phyloP scores from a whole-genome alignment of 139 green algal species.

The Axilococcus clingmanii region DNA sequence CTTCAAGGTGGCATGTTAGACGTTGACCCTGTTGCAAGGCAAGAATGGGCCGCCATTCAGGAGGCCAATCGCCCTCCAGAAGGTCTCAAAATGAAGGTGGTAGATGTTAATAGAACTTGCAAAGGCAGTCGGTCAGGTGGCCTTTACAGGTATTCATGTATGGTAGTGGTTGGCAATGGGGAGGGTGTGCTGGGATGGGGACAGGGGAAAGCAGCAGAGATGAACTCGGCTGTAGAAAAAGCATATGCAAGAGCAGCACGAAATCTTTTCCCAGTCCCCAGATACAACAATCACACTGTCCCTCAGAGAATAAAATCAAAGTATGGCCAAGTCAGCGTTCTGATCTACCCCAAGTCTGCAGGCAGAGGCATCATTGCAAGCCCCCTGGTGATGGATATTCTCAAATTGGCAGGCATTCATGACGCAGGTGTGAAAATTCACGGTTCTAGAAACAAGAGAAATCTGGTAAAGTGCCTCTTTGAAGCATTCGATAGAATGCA shows the following conservation, averaged over 20 bases:
- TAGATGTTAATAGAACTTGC: constrained; percentile 29
- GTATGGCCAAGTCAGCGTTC: constrained; percentile 26
- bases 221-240: constrained; percentile 21
- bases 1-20: constrained; percentile 20
- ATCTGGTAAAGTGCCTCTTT: constrained; percentile 31
- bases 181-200: constrained; percentile 30
- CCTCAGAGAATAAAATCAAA: constrained; percentile 17
- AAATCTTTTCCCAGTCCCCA: constrained; percentile 27
- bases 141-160: constrained; percentile 19
- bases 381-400: constrained; percentile 17
- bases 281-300: constrained; percentile 28
- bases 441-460: constrained; percentile 23
- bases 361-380: constrained; percentile 22
- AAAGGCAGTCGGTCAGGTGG: constrained; percentile 28
- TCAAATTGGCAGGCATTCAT: constrained; percentile 30
- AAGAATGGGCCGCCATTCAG: constrained; percentile 24
- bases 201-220: constrained; percentile 28
- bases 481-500: constrained; percentile 21
- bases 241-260: constrained; percentile 17
- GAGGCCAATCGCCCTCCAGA: constrained; percentile 7
- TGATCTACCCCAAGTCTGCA: constrained; percentile 21
- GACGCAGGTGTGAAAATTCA: constrained; percentile 30
- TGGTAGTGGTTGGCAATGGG: constrained; percentile 38
- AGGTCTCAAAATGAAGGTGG: constrained; percentile 16
- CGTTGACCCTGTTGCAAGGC: constrained; percentile 8